Evolutionary conservation across 2,329 filamentous ascomycete species (phyloP).

Genomic region (Diaporthe sp.): DNA sequence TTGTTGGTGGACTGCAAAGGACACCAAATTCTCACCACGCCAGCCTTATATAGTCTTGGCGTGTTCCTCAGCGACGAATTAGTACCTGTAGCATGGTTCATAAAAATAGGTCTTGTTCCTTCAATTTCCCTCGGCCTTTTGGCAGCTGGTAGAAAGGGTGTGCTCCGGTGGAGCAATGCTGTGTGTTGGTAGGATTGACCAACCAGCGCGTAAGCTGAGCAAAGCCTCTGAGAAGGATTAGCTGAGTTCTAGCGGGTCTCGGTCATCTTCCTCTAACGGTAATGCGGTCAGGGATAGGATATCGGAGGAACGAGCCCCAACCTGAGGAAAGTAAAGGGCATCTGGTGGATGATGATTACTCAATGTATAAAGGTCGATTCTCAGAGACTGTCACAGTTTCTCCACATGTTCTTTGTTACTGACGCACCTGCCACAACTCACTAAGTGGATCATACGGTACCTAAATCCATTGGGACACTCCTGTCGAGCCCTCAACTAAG

Average conservation of each 20-base stretch:
- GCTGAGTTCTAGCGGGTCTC: conserved; percentile 9
- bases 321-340: background rate
- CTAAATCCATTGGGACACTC: background rate
- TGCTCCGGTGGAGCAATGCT: background rate
- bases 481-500: background rate
- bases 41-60: background rate
- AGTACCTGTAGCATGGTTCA: no score
- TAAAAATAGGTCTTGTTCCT: background rate
- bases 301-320: background rate
- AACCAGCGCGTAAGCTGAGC: background rate
- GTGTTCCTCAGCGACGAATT: background rate
- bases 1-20: background rate
- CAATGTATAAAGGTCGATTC: background rate
- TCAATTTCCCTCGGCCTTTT: background rate
- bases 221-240: background rate
- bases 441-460: background rate
- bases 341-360: background rate
- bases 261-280: background rate
- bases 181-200: background rate
- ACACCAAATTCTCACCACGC: background rate
- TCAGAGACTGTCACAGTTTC: background rate
- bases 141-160: background rate
- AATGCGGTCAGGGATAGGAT: background rate
- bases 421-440: background rate
- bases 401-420: background rate